These are phyloP conservation scores for Fusarium humuli DNA, from an alignment of 2,329 filamentous ascomycete species.

Conservation along the genomic window DNA sequence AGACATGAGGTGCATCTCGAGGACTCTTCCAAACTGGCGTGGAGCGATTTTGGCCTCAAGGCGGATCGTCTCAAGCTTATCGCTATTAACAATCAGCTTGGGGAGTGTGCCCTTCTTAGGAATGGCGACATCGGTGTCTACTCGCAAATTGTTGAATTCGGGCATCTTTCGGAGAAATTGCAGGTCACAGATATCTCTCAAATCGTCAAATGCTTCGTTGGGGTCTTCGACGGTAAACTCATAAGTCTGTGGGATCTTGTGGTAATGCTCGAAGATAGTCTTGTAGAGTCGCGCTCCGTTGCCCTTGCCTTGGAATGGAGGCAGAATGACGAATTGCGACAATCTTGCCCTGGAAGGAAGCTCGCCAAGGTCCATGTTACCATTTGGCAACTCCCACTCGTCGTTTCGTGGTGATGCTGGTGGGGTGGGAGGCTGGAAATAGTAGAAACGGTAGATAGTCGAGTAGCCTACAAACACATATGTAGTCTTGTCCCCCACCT, in stretches of 20 bases:
- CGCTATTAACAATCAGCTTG: constrained; percentile 67
- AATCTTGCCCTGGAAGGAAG: constrained; percentile 84
- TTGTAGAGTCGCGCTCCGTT: constrained; percentile 85
- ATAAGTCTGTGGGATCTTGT: constrained; percentile 73
- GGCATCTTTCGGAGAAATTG: constrained; percentile 69
- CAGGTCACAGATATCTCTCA: constrained; percentile 81
- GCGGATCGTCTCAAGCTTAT: constrained; percentile 67
- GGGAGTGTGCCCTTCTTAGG: constrained; percentile 62
- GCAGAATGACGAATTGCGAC: constrained; percentile 92
- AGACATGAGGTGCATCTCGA: constrained; percentile 80
- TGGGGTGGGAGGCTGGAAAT: constrained; percentile 63
- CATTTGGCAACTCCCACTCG: constrained; percentile 59
- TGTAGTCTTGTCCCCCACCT: constrained; percentile 58
- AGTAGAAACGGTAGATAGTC: constrained; percentile 89
- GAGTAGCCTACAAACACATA: constrained; percentile 91
- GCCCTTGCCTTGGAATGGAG: constrained; percentile 84
- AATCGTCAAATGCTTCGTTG: constrained; percentile 84
- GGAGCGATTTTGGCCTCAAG: constrained; percentile 76
- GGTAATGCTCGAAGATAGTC: constrained; percentile 77
- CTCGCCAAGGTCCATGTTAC: constrained; percentile 64
- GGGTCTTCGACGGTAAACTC: constrained; percentile 96
- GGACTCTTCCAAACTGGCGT: constrained; percentile 78
- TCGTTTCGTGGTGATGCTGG: constrained; percentile 53
- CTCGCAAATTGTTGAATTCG: constrained; percentile 66
- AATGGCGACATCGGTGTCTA: constrained; percentile 65